These are phyloP conservation scores for Rheum nobile DNA, from an alignment of 148 eudicot genomes.

Conservation along the genomic window DNA sequence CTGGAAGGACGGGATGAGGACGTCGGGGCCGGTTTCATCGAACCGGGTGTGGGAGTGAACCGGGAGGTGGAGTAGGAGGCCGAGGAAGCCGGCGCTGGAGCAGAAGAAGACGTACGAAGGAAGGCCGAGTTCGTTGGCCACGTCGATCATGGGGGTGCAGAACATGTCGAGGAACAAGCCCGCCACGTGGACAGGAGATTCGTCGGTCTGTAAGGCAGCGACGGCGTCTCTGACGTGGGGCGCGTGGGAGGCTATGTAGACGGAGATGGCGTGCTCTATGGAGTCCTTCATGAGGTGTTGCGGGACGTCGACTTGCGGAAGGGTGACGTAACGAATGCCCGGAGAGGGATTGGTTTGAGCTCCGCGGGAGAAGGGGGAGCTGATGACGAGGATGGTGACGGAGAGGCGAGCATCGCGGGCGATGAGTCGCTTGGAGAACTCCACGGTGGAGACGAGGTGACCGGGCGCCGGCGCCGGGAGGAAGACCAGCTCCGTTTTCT, in stretches of 20 bases:
- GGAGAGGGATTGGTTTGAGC: background rate
- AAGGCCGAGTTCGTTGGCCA: constrained; percentile 18
- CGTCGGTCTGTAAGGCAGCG: no score
- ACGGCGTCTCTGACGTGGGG: constrained; percentile 7
- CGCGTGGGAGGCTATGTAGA: constrained; percentile 10
- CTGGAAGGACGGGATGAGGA: background rate
- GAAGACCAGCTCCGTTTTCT: background rate
- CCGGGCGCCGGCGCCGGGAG: background rate
- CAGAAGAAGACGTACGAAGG: constrained; percentile 20
- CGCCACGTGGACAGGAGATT: background rate
- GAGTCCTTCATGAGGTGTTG: background rate
- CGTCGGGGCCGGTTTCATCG: background rate
- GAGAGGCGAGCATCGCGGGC: background rate
- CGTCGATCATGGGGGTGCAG: constrained; percentile 21
- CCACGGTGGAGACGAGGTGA: constrained; percentile 1
- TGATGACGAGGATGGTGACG: constrained; percentile 3
- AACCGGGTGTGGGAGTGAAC: background rate
- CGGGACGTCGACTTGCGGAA: constrained; percentile 3
- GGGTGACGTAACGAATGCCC: background rate
- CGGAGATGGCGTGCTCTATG: background rate
- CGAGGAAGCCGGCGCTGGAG: constrained; percentile 3
- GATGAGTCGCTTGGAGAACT: background rate
- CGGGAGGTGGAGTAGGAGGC: background rate
- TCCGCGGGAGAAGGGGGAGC: background rate
- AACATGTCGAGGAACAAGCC: constrained; percentile 22